Base-by-base conservation (phyloP, 768 basidiomycete species). In the Mycena floridula region DNA sequence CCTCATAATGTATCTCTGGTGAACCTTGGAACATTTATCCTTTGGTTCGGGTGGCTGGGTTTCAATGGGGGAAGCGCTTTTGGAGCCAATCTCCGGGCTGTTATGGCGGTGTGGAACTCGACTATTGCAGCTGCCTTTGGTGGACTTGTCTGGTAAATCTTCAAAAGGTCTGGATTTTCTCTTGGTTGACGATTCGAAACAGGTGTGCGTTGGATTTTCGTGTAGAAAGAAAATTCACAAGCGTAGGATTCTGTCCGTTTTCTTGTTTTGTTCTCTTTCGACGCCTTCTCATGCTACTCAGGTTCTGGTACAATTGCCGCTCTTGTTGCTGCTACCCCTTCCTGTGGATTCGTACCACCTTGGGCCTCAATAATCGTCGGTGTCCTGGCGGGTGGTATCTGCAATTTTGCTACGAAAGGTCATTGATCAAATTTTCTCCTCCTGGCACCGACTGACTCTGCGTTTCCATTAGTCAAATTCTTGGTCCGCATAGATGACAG, bases 41-140 rank as follows among this genome's bases (percentile, higher is more conserved):
- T 91, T 43, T 91, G 85, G 87, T 85, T 93, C 58, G 89, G 89
- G 36, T 89, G 82, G 81, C 65, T 84, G 45, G 88, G 85, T n/a
- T 91, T 92, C 73, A 94, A 93, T 65, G 91, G 87, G 38, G 91
- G 91, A 21, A 87, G 84, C 45, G 86, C 89, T 3, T 88, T 89
- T 53, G 86, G 86, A 23, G 89, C 89, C 26, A 93, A 93, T 64
- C 70, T 94, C 30, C 82, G 91, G 40, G 90, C 89, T 3, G 72
- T 91, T 46, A 78, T 84, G 59, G 89, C 90, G 15, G 76, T 85
- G 44, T 86, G 90, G 81, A 93, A 93, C 63, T 85, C 89, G 30
- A 92, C 91, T 83, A 66, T 92, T 12, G 79, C 82, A 16, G 85
- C 88, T 27, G 85, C 89, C 2, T 81, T 88, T 49, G 89, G 80